phyloP scores from a whole-genome alignment of 129 eudicot species.

The Ambrosia artemisiifolia region DNA sequence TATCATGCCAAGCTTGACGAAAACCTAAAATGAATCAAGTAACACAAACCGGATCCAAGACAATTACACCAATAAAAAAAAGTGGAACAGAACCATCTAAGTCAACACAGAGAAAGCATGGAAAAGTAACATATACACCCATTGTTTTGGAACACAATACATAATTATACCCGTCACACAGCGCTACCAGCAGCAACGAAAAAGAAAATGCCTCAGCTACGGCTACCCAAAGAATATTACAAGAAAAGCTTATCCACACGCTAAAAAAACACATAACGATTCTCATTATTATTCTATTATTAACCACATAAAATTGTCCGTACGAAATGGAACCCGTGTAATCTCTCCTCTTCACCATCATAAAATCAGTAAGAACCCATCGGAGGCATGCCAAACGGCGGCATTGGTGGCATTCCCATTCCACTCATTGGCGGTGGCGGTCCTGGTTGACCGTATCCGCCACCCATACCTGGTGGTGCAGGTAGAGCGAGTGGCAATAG shows the following conservation, averaged over 20 bases:
- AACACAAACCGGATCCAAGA: slow-evolving; percentile 33
- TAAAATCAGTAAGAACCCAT: slow-evolving; percentile 62
- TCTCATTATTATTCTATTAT: slow-evolving; percentile 32
- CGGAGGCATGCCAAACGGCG: slow-evolving; percentile 86
- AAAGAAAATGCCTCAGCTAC: slow-evolving; percentile 58
- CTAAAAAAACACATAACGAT: slow-evolving; percentile 18
- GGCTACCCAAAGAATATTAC: slow-evolving; percentile 53
- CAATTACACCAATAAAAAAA: not conserved
- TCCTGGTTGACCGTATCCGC: slow-evolving; percentile 48
- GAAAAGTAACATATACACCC: slow-evolving; percentile 30
- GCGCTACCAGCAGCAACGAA: slow-evolving; percentile 56
- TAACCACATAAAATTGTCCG: slow-evolving; percentile 16
- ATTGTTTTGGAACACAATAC: slow-evolving; percentile 38
- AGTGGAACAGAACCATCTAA: not conserved
- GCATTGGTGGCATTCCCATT: slow-evolving; percentile 80
- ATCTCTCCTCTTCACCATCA: slow-evolving; percentile 14
- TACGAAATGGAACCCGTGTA: slow-evolving; percentile 21
- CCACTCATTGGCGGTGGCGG: slow-evolving; percentile 55
- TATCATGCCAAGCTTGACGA: not conserved
- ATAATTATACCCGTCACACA: slow-evolving; percentile 36
- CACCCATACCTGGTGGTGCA: slow-evolving; percentile 81
- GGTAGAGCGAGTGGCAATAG: slow-evolving; percentile 81
- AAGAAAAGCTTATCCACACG: slow-evolving; percentile 54
- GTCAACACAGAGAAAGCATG: slow-evolving; percentile 9
- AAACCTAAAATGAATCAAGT: not conserved